Evolutionary conservation across 306 rosid genomes (phyloP).

Genomic region (Fagus sylvatica): DNA sequence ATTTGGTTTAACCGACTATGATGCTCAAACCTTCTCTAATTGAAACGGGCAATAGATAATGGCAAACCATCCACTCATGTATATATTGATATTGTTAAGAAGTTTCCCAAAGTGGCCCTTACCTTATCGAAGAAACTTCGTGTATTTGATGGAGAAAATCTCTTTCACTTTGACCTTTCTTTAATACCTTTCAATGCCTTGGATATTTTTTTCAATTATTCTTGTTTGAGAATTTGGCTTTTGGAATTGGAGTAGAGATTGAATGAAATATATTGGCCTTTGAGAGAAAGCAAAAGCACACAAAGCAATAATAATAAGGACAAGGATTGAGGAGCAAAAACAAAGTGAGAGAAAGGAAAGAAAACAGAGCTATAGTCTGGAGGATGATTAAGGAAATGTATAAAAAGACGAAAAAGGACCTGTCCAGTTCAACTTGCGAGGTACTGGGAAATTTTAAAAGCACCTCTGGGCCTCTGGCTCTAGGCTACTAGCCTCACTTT

Average conservation of each 20-base stretch:
- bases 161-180: background rate
- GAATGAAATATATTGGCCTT: constrained; percentile 11
- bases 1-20: background rate
- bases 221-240: constrained; percentile 12
- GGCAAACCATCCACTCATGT: background rate
- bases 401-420: constrained; percentile 34
- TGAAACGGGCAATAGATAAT: constrained; percentile 6
- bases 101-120: constrained; percentile 3
- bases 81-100: constrained; percentile 4
- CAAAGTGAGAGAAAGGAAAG: constrained; percentile 5
- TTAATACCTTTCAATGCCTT: constrained; percentile 13
- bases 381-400: background rate
- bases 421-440: background rate
- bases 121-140: constrained; percentile 7
- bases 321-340: background rate
- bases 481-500: constrained; percentile 11
- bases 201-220: background rate
- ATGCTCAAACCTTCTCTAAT: background rate
- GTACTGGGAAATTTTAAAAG: constrained; percentile 35
- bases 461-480: background rate
- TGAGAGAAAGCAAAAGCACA: constrained; percentile 22
- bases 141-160: background rate
- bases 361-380: background rate
- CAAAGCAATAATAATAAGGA: constrained; percentile 12
- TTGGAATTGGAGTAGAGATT: constrained; percentile 11